Conservation (phyloP, 495 filamentous ascomycete genomes). For the Aspergillus mulundensis region DNA sequence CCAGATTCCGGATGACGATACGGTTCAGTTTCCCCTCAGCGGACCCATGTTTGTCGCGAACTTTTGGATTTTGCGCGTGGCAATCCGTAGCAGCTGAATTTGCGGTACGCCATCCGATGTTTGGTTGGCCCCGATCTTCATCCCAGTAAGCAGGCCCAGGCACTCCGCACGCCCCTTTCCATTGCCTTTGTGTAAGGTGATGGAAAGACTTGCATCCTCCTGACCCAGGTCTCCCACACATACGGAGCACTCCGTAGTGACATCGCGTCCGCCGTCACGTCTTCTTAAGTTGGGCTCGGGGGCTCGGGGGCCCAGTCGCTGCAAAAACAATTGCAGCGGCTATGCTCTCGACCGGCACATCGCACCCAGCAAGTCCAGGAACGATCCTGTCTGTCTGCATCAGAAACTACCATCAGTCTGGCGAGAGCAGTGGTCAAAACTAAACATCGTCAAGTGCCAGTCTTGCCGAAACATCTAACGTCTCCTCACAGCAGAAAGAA, state of each 20-base stretch:
- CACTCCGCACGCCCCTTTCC: not conserved
- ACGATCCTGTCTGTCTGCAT: not conserved
- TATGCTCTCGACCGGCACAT: slow-evolving; percentile 42
- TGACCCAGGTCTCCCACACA: slow-evolving; percentile 10
- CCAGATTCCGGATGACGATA: slow-evolving; percentile 6
- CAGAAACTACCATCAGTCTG: not conserved
- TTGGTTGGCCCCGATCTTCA: not conserved
- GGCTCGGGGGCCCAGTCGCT: slow-evolving; percentile 37
- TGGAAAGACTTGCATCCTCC: not conserved
- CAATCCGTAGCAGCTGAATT: slow-evolving; percentile 11
- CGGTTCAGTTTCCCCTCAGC: not conserved
- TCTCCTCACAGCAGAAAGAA: not conserved
- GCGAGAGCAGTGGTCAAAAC: not conserved
- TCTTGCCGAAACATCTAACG: not conserved
- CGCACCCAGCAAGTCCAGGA: slow-evolving; percentile 17
- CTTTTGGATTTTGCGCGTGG: slow-evolving; percentile 13
- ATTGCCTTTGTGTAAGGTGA: not conserved
- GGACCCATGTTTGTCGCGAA: slow-evolving; percentile 6
- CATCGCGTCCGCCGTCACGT: slow-evolving; percentile 37
- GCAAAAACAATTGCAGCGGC: slow-evolving; percentile 37
- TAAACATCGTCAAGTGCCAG: not conserved
- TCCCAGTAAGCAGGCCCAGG: not conserved
- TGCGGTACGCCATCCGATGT: slow-evolving; percentile 9
- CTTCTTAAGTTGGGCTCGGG: slow-evolving; percentile 28
- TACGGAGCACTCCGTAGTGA: slow-evolving; percentile 24